Base-by-base conservation (phyloP, 345 rosid species). In the Noccaea caerulescens region DNA sequence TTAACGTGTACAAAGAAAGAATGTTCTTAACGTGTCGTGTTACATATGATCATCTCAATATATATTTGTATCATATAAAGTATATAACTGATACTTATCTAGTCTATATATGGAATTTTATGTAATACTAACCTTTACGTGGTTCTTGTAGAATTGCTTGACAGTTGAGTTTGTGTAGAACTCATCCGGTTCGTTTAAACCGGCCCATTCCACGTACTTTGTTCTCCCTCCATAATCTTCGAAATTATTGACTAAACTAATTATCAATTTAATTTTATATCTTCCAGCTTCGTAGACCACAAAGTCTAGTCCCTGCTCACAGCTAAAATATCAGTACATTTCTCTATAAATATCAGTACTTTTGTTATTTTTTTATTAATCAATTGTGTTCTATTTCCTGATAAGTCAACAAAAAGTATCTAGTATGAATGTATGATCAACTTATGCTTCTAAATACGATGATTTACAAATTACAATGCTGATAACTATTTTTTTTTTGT, bases 231-330 rank as follows among this genome's bases (percentile, higher is more conserved):
- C 98, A 41, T 34, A 84, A 30, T 85, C 93, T 7, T 77, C 66
- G 66, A 16, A 90, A 72, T 88, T 90, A 65, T 92, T 92, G 52
- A 78, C 95, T 59, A 92, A 72, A 75, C 95, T 83, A 51, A 88
- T 74, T 42, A 90, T 83, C 83, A 90, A 5, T 36, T 74, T 71
- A 18, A 90, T 67, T 2, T 83, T 76, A 50, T 75, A 20, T 58
- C 77, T 85, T 46, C 67, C 75, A 3, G 97, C 97, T 74, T 90
- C 95, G 7, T 90, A 73, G 9, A 84, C 77, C 58, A 84, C 95
- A 68, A 87, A 90, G 63, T 92, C 97, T 82, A 92, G 62, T 11
- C 89, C 97, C 96, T 87, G 67, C 13, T 44, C 51, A 1, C 33
- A 66, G 7, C 30, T 66, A 16, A 36, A n/a, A 32, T 43, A 43